Evolutionary conservation across 208 protist genomes (phyloP).

Genomic region (Crithidia sp.): DNA sequence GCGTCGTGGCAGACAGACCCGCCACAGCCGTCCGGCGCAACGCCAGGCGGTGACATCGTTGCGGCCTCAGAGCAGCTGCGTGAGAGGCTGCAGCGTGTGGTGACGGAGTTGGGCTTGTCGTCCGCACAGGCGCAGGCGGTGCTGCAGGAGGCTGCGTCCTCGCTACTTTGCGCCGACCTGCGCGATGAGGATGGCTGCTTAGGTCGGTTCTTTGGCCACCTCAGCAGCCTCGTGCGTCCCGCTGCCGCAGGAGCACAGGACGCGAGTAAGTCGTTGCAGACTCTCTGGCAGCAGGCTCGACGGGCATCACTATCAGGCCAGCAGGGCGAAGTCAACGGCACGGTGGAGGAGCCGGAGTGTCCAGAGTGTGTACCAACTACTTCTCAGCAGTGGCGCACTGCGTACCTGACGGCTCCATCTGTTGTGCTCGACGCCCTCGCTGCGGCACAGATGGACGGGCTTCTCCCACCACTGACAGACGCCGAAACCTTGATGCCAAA

Average conservation of each 20-base stretch:
- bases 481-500: background rate
- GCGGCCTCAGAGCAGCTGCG: background rate
- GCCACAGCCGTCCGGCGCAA: no score
- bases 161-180: conserved; percentile 6
- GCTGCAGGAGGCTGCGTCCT: background rate
- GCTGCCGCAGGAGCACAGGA: background rate
- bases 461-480: no score
- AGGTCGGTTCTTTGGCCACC: background rate
- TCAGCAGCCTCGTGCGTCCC: background rate
- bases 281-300: background rate
- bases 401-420: conserved; percentile 15
- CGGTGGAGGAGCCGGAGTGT: background rate
- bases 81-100: background rate
- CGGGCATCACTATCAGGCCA: background rate
- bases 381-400: background rate
- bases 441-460: conserved; percentile 22
- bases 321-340: background rate
- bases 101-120: background rate
- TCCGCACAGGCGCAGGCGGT: background rate
- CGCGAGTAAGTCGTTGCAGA: background rate
- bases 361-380: background rate
- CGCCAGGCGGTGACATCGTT: background rate
- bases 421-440: conserved; percentile 23
- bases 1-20: background rate
- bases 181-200: background rate